These are phyloP conservation scores for Paracorniculantispora psalliotae DNA, from an alignment of 2,329 filamentous ascomycete genomes.

Conservation along the genomic window DNA sequence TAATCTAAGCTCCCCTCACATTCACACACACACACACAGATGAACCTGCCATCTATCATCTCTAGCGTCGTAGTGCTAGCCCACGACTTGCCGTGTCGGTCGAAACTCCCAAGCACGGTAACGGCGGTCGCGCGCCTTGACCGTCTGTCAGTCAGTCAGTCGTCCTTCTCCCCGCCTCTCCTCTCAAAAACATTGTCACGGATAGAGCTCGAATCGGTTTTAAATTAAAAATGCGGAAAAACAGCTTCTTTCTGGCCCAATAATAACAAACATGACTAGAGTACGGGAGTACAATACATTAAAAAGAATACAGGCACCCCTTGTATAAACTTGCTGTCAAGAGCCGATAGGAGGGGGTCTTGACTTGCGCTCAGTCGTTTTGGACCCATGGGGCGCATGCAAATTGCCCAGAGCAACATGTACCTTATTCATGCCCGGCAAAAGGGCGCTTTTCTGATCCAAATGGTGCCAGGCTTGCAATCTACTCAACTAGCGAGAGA, in stretches of 20 bases:
- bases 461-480: too few species aligned
- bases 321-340: background rate
- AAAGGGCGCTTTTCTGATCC: too few species aligned
- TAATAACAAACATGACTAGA: background rate
- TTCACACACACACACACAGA: background rate
- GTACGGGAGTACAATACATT: background rate
- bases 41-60: background rate
- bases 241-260: background rate
- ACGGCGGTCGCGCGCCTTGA: background rate
- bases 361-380: slow-evolving; percentile 9
- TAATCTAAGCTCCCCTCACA: background rate
- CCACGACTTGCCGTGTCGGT: background rate
- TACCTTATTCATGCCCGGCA: background rate
- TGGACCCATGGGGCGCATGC: background rate
- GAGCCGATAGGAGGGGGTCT: background rate
- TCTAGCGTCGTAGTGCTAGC: background rate
- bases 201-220: too few species aligned
- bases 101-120: background rate
- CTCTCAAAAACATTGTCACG: too few species aligned
- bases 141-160: background rate
- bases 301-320: background rate
- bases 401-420: background rate
- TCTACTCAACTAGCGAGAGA: background rate
- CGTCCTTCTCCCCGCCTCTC: too few species aligned
- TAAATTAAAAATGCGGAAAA: background rate